phyloP scores from a whole-genome alignment of 2,329 filamentous ascomycete genomes.

The Arthrobotrys entomopaga region DNA sequence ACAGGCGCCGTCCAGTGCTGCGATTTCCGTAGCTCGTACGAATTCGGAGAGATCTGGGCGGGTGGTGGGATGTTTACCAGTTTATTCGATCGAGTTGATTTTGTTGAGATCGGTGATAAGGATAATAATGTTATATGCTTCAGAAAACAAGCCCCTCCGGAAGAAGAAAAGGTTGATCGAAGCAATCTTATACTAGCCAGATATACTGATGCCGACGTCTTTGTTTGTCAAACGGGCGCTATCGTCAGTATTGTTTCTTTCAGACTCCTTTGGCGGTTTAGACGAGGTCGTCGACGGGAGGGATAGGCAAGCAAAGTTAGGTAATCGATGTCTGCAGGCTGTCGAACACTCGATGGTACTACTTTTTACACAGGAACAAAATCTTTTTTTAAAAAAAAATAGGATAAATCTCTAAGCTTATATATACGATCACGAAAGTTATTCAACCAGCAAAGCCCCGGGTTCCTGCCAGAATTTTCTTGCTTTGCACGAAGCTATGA shows the following conservation, averaged over 20 bases:
- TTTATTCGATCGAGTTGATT: not conserved
- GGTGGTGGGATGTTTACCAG: too few species aligned
- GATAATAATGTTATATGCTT: too few species aligned
- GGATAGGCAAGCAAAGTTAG: not conserved
- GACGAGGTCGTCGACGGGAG: not conserved
- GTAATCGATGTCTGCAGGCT: not conserved
- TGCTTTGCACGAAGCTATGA: constrained; percentile 24
- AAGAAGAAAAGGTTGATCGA: not conserved
- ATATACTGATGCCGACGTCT: not conserved
- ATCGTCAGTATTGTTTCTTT: not conserved
- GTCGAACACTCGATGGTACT: not conserved
- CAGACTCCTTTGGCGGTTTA: not conserved
- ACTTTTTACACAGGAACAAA: not conserved
- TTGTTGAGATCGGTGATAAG: not conserved
- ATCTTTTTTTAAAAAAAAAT: constrained; percentile 2
- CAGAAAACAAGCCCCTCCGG: not conserved
- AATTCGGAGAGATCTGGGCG: too few species aligned
- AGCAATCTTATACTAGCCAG: too few species aligned
- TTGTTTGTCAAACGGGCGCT: constrained; percentile 2
- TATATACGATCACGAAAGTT: constrained; percentile 23
- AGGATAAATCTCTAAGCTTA: constrained; percentile 22
- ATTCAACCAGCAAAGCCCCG: not conserved
- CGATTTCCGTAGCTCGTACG: too few species aligned
- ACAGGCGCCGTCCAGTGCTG: too few species aligned
- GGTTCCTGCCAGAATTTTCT: not conserved